Conservation (phyloP, 176 grass and related monocot genomes). For the Hyparrhenia diplandra region DNA sequence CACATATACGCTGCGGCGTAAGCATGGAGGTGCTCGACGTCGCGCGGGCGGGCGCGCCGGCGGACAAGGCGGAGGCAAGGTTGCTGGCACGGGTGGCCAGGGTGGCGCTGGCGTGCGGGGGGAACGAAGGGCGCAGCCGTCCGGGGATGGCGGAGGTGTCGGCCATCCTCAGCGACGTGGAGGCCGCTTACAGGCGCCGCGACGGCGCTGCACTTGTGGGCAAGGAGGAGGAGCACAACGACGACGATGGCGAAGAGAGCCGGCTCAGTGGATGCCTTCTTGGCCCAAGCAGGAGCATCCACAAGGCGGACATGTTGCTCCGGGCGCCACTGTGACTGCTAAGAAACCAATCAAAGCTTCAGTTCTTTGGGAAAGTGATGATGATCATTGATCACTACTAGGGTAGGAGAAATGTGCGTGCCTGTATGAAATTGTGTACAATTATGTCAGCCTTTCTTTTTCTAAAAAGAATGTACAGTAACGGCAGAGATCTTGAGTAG, state of each 20-base stretch:
- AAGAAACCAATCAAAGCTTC: background rate
- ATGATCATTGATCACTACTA: background rate
- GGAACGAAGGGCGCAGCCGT: conserved; percentile 45
- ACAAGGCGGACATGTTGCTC: conserved; percentile 1
- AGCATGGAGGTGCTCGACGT: conserved; percentile 39
- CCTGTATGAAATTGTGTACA: background rate
- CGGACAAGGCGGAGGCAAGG: conserved; percentile 36
- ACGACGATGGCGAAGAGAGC: background rate
- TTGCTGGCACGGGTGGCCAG: conserved; percentile 43
- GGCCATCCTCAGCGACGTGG: conserved; percentile 61
- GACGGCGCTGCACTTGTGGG: background rate
- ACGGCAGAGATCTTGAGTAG: background rate
- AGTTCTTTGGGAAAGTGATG: background rate
- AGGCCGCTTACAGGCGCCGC: conserved; percentile 21
- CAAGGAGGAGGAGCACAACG: background rate
- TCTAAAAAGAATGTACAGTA: background rate
- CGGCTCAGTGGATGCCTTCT: conserved; percentile 32
- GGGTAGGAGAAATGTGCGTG: background rate
- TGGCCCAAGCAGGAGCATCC: conserved; percentile 2
- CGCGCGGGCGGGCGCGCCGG: conserved; percentile 17
- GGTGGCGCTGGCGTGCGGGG: conserved; percentile 68
- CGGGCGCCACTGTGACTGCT: background rate
- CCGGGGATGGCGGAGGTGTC: conserved; percentile 54
- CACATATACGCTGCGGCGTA: conserved; percentile 27
- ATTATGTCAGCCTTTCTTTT: background rate